These are phyloP conservation scores for Xylaria sp. DNA, from an alignment of 495 filamentous ascomycete species.

Conservation along the genomic window DNA sequence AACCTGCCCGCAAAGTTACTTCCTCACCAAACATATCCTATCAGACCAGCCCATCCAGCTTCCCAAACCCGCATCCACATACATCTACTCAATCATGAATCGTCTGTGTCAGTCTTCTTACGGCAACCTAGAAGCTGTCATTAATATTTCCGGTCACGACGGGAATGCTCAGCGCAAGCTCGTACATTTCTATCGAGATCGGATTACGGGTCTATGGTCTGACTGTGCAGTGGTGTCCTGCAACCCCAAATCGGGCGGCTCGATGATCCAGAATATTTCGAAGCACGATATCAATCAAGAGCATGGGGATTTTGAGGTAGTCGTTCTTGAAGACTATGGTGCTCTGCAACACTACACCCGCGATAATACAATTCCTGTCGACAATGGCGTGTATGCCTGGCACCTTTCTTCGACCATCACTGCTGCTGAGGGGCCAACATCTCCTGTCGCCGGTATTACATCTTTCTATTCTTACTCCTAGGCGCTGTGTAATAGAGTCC, in stretches of 20 bases:
- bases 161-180: slow-evolving; percentile 18
- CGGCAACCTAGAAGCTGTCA: slow-evolving; percentile 34
- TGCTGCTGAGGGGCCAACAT: not conserved
- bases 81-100: slow-evolving; percentile 29
- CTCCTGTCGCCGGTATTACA: slow-evolving; percentile 1
- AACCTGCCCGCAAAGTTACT: not conserved
- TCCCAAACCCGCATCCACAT: not conserved
- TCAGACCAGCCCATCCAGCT: not conserved
- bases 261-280: slow-evolving; percentile 31
- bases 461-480: not conserved
- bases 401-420: slow-evolving; percentile 24
- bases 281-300: slow-evolving; percentile 19
- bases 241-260: slow-evolving; percentile 28
- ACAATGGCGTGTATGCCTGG: slow-evolving; percentile 24
- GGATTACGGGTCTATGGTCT: slow-evolving; percentile 28
- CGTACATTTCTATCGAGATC: slow-evolving; percentile 30
- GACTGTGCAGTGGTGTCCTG: slow-evolving; percentile 8
- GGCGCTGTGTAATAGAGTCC: not conserved
- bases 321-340: slow-evolving; percentile 30
- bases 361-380: slow-evolving; percentile 17
- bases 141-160: slow-evolving; percentile 25
- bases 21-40: not conserved
- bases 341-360: slow-evolving; percentile 32
- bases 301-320: slow-evolving; percentile 34
- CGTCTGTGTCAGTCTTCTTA: slow-evolving; percentile 34